Conservation (phyloP, 139 green algal genomes). For the Tetraselmis chui region DNA sequence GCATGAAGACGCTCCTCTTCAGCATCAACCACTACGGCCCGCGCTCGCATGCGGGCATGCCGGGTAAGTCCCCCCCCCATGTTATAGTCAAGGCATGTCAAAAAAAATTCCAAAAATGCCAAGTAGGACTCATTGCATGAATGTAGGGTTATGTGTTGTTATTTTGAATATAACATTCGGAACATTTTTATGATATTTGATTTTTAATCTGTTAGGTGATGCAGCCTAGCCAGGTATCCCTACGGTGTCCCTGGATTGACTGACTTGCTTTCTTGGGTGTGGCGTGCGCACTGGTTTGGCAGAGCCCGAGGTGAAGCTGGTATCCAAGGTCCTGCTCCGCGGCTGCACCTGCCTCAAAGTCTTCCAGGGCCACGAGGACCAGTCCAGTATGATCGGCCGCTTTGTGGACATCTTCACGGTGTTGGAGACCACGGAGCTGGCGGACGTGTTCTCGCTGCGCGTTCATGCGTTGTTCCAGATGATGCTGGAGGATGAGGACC, state of each 20-base stretch:
- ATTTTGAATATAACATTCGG: background rate
- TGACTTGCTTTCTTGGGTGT: no score
- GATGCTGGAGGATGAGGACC: constrained; percentile 38
- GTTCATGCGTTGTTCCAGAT: constrained; percentile 46
- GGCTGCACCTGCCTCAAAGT: background rate
- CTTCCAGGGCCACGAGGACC: background rate
- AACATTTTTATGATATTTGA: background rate
- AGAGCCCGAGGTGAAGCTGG: background rate
- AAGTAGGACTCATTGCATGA: no score
- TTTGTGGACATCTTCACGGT: constrained; percentile 72
- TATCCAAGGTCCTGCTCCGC: background rate
- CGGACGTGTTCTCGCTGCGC: constrained; percentile 69
- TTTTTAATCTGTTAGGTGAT: no score
- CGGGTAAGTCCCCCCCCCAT: background rate
- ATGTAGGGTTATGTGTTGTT: constrained; percentile 3
- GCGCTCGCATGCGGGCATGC: background rate
- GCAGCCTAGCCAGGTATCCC: no score
- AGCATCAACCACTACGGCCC: constrained; percentile 46
- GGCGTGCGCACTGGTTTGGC: no score
- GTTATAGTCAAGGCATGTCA: no score
- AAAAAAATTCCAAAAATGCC: no score
- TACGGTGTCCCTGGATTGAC: no score
- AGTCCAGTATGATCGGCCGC: constrained; percentile 51
- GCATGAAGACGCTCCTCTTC: constrained; percentile 62
- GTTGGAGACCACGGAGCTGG: constrained; percentile 49